Base-by-base conservation (phyloP, 1,139 yeast genomes). In the Yamadazyma jaroonii region DNA sequence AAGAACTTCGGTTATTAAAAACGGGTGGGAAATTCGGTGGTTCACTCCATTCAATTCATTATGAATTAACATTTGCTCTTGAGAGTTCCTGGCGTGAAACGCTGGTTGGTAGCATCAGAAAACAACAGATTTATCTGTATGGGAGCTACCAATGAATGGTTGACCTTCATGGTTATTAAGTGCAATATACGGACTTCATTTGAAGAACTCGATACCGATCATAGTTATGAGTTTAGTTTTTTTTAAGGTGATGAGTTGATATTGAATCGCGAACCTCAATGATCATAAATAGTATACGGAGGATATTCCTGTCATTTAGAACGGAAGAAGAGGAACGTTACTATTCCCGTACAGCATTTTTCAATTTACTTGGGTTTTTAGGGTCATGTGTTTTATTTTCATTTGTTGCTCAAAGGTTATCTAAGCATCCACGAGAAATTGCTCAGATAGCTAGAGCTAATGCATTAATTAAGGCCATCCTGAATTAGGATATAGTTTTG, bases 21-120 rank as follows among this genome's bases (percentile, higher is more conserved):
- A 73, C 80, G 83, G 84, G 86, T 81, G 87, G 87, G 87, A 81
- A 81, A 81, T 81, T 81, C 87, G 87, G 87, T 81, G 87, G 76
- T 74, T 59, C 79, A 57, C 85, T 54, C 81, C 80, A 70, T 72
- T 78, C 76, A 43, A 46, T 40, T 39, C 40, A 33, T 28, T 31
- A 21, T 13, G 29, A 25, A 34, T 35, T 26, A 45, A 37, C 37
- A 36, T 38, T 38, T 72, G 69, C 84, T 79, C 85, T 57, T 77
- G 85, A 79, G 85, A 78, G 84, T 67, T 28, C 54, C 80, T 61
- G 41, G 82, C 85, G 84, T 73, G 83, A 57, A 73, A 73, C 84
- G 84, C 78, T 59, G 83, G 84, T 83, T 81, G 69, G 65, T 62
- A 81, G 79, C 83, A 81, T 78, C 79, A 81, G 85, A 77, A 78